Evolutionary conservation across 495 filamentous ascomycete genomes (phyloP).

Genomic region (Usnea hakonensis): DNA sequence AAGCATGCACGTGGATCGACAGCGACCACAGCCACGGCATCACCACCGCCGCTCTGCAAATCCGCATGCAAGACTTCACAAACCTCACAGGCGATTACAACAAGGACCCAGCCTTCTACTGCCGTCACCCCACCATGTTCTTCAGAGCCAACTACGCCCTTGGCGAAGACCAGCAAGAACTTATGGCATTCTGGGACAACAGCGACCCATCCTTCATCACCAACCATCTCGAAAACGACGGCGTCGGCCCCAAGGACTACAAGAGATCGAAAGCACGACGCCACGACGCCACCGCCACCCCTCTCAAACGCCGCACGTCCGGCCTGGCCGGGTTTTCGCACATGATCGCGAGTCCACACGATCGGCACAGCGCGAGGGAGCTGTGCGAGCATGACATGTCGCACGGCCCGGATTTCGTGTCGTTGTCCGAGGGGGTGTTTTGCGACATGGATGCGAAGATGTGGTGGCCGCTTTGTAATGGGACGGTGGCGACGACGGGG

Average conservation of each 20-base stretch:
- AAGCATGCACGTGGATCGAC: conserved; percentile 14
- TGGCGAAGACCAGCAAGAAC: neutral
- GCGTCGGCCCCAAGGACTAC: neutral
- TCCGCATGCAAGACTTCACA: conserved; percentile 16
- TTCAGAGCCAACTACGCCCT: neutral
- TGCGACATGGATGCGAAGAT: neutral
- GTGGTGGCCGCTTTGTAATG: neutral
- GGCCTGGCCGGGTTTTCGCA: neutral
- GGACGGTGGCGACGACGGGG: neutral
- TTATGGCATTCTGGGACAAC: neutral
- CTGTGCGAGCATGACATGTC: neutral
- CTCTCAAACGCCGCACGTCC: neutral
- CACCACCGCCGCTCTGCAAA: neutral
- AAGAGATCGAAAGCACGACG: too few species aligned
- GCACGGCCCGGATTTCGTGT: neutral
- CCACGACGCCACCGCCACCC: neutral
- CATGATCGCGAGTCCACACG: neutral
- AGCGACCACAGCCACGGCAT: conserved; percentile 9
- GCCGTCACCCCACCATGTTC: neutral
- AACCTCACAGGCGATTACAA: neutral
- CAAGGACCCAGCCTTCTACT: neutral
- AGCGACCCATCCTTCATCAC: neutral
- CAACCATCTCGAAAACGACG: neutral
- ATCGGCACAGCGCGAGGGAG: neutral
- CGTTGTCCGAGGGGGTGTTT: neutral